Base-by-base conservation (phyloP, 2,329 filamentous ascomycete genomes). In the Aspergillus texensis region DNA sequence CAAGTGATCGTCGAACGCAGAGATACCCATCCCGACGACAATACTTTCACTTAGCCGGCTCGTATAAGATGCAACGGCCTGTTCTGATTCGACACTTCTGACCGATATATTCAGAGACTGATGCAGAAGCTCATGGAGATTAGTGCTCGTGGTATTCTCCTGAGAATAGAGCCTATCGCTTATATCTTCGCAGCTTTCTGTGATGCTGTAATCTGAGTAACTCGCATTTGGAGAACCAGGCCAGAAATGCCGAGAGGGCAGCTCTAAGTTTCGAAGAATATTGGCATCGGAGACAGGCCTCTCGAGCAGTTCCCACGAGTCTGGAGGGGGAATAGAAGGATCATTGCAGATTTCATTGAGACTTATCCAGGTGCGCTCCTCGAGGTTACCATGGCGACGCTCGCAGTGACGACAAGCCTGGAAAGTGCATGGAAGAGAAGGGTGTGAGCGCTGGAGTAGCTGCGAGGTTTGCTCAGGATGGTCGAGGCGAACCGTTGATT, bases 321-420 rank as follows among this genome's bases (percentile, higher is more conserved):
- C 67, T 32, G 74, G 71, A n/a, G 65, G 56, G 11, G 61, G 65
- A 36, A 64, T 69, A 39, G 64, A 53, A 5, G 62, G 62, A 32
- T 78, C 75, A 32, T 70, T 74, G 28, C 82, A 73, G 39, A 84
- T 74, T 14, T 59, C 67, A 52, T 80, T 75, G 65, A 86, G 78
- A 32, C 80, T 81, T 9, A 76, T 74, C 69, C 75, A 83, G 39
- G 80, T 68, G 4, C 83, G 79, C 52, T 85, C 82, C n/a, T 64
- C 59, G 6, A 66, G 62, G 16, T 52, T 54, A n/a, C 60, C 41
- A 16, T 62, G 59, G 48, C 69, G 70, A 9, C 54, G 56, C 24
- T 62, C 59, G 41, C 72, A 75, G 24, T 59, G 54, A 41, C 65
- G 61, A 39, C 68, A 70, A 11, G 68, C 67, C 16, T 57, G 62